A percentile compares a stretch with the other conserved stretches of the same genome.
Evolutionary conservation across 1,139 yeast genomes (phyloP).

Genomic region (Hemisphaericaspora subhashii): DNA sequence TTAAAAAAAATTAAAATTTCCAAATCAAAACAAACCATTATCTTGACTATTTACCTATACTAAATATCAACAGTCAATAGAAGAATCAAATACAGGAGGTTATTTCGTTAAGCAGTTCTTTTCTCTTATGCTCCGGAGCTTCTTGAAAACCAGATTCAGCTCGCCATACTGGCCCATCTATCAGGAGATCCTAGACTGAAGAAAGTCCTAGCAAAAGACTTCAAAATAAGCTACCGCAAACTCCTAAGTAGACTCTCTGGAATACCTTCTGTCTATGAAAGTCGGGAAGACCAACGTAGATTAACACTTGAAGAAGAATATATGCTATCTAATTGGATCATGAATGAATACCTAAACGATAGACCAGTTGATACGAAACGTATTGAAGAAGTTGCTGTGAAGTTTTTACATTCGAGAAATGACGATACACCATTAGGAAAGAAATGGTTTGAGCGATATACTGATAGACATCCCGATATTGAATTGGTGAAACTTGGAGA

Average conservation of each 20-base stretch:
- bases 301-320: not conserved
- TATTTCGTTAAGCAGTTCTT: too few species aligned
- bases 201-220: not conserved
- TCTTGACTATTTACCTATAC: too few species aligned
- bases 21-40: too few species aligned
- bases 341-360: not conserved
- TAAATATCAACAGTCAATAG: too few species aligned
- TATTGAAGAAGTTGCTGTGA: not conserved
- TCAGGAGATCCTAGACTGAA: not conserved
- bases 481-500: not conserved
- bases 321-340: not conserved
- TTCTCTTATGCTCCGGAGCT: too few species aligned
- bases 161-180: conserved; percentile 1
- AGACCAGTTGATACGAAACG: not conserved
- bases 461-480: not conserved
- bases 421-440: not conserved
- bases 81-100: too few species aligned
- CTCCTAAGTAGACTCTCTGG: not conserved
- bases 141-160: too few species aligned
- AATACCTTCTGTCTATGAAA: not conserved
- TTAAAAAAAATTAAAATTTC: too few species aligned
- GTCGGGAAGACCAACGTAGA: not conserved
- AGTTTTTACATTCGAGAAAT: not conserved
- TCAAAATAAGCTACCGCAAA: not conserved
- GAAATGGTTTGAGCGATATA: not conserved